Base-by-base conservation (phyloP, 257 asterid genomes). In the Lycium ferocissimum region DNA sequence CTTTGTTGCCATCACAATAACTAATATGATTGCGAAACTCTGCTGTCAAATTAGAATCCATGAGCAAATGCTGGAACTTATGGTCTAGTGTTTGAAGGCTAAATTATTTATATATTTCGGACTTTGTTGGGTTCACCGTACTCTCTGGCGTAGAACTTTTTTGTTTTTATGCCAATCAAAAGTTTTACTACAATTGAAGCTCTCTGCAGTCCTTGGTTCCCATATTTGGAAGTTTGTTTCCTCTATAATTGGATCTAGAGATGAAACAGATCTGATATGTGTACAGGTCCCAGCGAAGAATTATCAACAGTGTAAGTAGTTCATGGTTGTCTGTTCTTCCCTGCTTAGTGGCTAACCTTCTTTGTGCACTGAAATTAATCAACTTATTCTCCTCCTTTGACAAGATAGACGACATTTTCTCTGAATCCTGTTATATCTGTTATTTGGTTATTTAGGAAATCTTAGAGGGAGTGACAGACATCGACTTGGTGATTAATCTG, bases 401-500 rank as follows among this genome's bases (percentile, higher is more conserved):
- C 15, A 40, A 72, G 10, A 72, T 54, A 47, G 43, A 59, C 58
- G 43, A 2, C 37, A 26, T 58, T 80, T 83, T 67, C 76, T 76
- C 62, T 47, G 37, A 26, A 63, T 59, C 15, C 26, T 15, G 18
- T 22, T 33, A 11, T 62, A 75, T 86, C 43, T 62, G 49, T 61
- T 87, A 72, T 79, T 75, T 87, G 84, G 65, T 84, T 83, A 38
- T 80, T 43, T 84, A 96, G 99, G 98, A 96, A 93, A 96, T 96
- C 63, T 85, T 96, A 83, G 98, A 95, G 90, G 95, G 92, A 47
- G 98, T 96, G 40, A 92, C 96, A 14, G 91, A 94, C 83, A 95
- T 96, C 83, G 99, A 95, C 89, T 87, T 95, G 93, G 98, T 94
- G 53, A 92, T 96, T 83, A 96, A 96, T 85, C 93, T 96, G 88